Evolutionary conservation across 345 rosid species (phyloP).

Genomic region (Eucalyptus marginata): DNA sequence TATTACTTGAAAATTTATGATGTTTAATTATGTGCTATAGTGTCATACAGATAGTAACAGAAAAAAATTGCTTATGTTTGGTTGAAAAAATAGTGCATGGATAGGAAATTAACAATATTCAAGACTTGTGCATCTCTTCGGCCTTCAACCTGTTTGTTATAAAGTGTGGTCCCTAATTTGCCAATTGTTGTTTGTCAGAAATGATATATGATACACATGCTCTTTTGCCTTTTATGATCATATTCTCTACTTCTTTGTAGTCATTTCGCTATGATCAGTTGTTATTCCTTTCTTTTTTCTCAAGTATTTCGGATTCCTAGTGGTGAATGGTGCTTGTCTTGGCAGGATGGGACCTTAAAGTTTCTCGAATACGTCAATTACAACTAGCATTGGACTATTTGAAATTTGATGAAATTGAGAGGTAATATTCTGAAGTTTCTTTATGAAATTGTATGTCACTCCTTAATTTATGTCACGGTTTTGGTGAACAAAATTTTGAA

Average conservation of each 20-base stretch:
- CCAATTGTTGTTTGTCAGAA: not conserved
- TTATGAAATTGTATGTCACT: not conserved
- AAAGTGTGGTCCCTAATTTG: not conserved
- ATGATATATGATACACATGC: not conserved
- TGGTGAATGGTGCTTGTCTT: not conserved
- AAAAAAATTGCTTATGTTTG: not conserved
- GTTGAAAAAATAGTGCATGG: not conserved
- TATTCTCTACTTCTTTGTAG: not conserved
- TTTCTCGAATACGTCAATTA: slow-evolving; percentile 69
- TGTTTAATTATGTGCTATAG: not conserved
- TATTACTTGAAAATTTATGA: not conserved
- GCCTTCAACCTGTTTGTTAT: not conserved
- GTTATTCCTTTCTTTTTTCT: not conserved
- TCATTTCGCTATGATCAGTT: not conserved
- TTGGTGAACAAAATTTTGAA: not conserved
- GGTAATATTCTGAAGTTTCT: slow-evolving; percentile 31
- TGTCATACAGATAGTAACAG: not conserved
- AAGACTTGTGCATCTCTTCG: not conserved
- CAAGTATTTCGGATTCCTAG: not conserved
- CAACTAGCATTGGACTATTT: slow-evolving; percentile 78
- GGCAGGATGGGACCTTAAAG: slow-evolving; percentile 82
- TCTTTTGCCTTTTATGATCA: not conserved
- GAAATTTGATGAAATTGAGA: slow-evolving; percentile 75
- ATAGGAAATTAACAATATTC: not conserved
- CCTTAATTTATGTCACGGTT: not conserved